Conservation (phyloP, 2,329 filamentous ascomycete species). For the Drechmeria coniospora region DNA sequence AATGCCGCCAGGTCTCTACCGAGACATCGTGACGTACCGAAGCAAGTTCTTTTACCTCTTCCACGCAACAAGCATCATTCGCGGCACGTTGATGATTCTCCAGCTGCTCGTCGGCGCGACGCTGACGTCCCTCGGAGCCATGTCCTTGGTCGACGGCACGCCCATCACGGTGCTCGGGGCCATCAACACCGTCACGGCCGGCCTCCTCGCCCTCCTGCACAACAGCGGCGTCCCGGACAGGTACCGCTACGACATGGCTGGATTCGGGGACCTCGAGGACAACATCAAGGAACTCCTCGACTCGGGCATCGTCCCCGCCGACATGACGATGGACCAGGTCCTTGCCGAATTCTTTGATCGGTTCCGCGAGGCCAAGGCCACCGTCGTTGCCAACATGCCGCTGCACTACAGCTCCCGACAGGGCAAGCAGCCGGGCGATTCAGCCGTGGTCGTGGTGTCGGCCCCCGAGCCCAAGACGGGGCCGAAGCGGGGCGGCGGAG, state of each 20-base stretch:
- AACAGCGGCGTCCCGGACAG: constrained; percentile 38
- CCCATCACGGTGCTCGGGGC: constrained; percentile 34
- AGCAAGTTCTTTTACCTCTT: constrained; percentile 29
- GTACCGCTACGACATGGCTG: constrained; percentile 31
- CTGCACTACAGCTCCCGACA: constrained; percentile 21
- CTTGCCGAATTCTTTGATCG: constrained; percentile 30
- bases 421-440: constrained; percentile 4
- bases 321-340: constrained; percentile 27
- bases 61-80: constrained; percentile 23
- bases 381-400: constrained; percentile 31
- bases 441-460: not conserved
- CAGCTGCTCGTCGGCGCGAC: constrained; percentile 33
- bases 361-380: constrained; percentile 29
- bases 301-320: constrained; percentile 26
- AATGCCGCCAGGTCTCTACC: constrained; percentile 32
- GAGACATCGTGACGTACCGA: constrained; percentile 28
- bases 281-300: constrained; percentile 34
- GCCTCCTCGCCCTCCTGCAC: constrained; percentile 34
- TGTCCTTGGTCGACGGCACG: constrained; percentile 19
- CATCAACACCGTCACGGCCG: constrained; percentile 33
- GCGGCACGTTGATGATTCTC: constrained; percentile 30
- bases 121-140: constrained; percentile 33
- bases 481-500: not conserved
- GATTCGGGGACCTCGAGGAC: constrained; percentile 34
- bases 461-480: too few species aligned